Percentiles rank a stretch among this genome's conserved stretches.
Evolutionary conservation across 371 early-diverging fungal species (phyloP).

Genomic region (Circinella umbellata): DNA sequence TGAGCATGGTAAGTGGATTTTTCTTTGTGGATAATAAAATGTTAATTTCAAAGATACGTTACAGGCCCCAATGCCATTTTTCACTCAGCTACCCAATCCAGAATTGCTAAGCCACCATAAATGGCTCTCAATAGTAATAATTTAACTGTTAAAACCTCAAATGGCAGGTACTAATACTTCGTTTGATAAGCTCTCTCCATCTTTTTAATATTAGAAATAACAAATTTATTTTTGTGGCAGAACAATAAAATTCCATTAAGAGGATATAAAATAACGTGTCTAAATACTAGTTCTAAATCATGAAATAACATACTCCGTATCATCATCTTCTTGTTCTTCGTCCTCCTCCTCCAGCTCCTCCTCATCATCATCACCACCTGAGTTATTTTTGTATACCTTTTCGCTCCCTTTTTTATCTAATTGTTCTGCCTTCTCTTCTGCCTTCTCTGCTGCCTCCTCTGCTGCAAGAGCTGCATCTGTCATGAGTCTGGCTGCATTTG

Average conservation of each 20-base stretch:
- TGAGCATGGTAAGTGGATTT: not conserved
- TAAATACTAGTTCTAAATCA: no score
- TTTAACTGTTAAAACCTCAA: no score
- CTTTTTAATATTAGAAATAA: no score
- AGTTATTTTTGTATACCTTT: not conserved
- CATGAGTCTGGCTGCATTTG: conserved; percentile 33
- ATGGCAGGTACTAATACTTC: no score
- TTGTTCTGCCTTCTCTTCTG: not conserved
- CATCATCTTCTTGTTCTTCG: conserved; percentile 1
- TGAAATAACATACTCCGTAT: not conserved
- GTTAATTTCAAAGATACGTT: not conserved
- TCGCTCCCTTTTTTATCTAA: not conserved
- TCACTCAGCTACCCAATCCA: not conserved
- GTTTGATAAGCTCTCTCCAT: no score
- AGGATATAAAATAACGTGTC: no score
- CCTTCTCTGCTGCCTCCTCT: not conserved
- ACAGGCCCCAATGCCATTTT: not conserved
- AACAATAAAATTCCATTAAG: no score
- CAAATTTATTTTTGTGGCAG: no score
- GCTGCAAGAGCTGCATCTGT: conserved; percentile 28
- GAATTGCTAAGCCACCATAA: not conserved
- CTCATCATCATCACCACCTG: not conserved
- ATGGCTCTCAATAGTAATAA: no score
- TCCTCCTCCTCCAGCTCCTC: not conserved
- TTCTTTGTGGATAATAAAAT: not conserved